Conservation (phyloP, 305 asterid species). For the Fraxinus latifolia region DNA sequence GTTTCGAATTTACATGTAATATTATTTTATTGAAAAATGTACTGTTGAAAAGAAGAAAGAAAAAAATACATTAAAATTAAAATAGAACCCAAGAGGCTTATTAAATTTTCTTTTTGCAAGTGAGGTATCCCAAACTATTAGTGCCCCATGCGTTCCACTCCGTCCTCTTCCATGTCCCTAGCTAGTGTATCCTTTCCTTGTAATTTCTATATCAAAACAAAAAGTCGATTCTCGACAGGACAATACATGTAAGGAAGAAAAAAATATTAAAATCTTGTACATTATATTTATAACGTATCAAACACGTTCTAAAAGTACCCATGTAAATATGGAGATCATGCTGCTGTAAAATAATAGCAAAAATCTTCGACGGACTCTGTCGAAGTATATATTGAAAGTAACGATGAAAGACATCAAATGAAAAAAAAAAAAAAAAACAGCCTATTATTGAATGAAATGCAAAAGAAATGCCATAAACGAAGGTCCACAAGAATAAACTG, state of each 20-base stretch:
- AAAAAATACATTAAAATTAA: no score
- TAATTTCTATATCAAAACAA: not conserved
- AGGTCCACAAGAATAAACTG: not conserved
- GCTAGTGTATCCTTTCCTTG: not conserved
- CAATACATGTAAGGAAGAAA: not conserved
- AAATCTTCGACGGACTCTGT: not conserved
- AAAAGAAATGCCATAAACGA: not conserved
- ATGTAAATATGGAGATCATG: not conserved
- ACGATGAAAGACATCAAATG: not conserved
- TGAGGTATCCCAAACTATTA: not conserved
- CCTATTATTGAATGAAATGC: not conserved
- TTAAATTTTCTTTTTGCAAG: not conserved
- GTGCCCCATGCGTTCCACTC: not conserved
- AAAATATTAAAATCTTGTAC: not conserved
- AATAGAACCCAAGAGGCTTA: no score
- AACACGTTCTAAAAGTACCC: not conserved
- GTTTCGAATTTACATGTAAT: not conserved
- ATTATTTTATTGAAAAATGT: no score
- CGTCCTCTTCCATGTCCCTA: not conserved
- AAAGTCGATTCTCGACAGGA: not conserved
- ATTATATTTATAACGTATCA: not conserved
- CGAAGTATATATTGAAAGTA: not conserved
- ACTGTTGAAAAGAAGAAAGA: no score
- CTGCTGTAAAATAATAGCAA: not conserved
- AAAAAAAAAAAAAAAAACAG: not conserved